Base-by-base conservation (phyloP, 2,329 filamentous ascomycete genomes). In the Trichophaea hybrida region DNA sequence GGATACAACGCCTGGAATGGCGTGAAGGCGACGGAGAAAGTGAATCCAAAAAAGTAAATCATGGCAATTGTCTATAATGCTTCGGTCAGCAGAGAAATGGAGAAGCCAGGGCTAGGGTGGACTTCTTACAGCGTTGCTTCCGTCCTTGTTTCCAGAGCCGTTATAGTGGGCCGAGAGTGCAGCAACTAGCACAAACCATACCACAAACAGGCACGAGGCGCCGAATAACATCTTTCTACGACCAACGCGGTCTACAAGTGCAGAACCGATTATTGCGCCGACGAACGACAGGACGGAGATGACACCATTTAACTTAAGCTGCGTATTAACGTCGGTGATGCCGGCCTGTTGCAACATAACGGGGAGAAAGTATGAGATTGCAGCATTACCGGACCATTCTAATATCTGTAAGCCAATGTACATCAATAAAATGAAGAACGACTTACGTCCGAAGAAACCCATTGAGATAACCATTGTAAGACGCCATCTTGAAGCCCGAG, bases 171-270 rank as follows among this genome's bases (percentile, higher is more conserved):
- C 69, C 4, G 74, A 64, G 15, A 64, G 60, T 12, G 50, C 74
- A 12, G 76, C 71, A 6, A 76, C 77, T 70, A 80, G 75, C 58
- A 73, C 75, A 15, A 78, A 70, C 73, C 78, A 79, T 61, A 78
- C 71, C 7, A 77, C 64, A 57, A 75, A 75, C 57, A 77, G 75
- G 31, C 73, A 73, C 1, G 74, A 71, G 64, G 78, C 75, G 24
- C 75, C 77, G 61, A 75, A 75, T 55, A 80, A 68, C 44, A 80
- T 72, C n/a, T 78, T 77, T 2, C 81, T 77, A 40, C 81, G 78
- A n/a, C 80, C 79, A 5, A 82, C 61, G 1, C 74, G 74, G 43
- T 82, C 80, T 1, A 79, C 78, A 54, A 82, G 72, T 13, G 33
- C 51, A 13, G 64, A 64, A 50, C 66, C 66, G 33, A 64, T 52